Percentiles rank a stretch among this genome's conserved stretches.
Conservation (phyloP, 495 filamentous ascomycete species). For the Penicillium salamii region DNA sequence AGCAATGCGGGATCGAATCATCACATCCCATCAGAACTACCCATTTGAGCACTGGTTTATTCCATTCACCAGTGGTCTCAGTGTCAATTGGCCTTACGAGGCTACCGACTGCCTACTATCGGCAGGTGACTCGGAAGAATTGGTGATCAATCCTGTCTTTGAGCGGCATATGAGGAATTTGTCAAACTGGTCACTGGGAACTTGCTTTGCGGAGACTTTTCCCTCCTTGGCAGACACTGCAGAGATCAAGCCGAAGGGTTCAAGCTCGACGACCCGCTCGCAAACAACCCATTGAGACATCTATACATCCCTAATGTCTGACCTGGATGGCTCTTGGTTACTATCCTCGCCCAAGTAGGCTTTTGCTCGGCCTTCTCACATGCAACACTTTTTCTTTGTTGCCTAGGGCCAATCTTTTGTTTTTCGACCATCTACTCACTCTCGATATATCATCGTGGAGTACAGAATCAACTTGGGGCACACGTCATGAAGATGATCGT, state of each 20-base stretch:
- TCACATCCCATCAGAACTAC: conserved; percentile 45
- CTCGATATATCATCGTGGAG: not conserved
- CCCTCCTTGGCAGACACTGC: conserved; percentile 57
- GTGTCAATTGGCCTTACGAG: conserved; percentile 77
- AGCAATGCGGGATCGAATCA: conserved; percentile 63
- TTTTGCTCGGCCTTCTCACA: conserved; percentile 5
- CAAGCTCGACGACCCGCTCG: not conserved
- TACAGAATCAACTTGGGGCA: not conserved
- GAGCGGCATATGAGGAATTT: conserved; percentile 66
- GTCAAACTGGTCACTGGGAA: conserved; percentile 75
- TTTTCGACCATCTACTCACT: too few species aligned
- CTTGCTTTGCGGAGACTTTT: conserved; percentile 60
- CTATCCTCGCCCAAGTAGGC: conserved; percentile 1
- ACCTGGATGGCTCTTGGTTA: too few species aligned
- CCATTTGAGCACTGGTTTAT: conserved; percentile 78
- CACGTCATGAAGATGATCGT: not conserved
- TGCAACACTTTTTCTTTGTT: not conserved
- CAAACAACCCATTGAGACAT: not conserved
- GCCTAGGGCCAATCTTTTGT: too few species aligned
- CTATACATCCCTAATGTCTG: not conserved
- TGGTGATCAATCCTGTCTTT: conserved; percentile 77
- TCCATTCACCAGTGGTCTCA: conserved; percentile 69
- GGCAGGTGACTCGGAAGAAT: conserved; percentile 53
- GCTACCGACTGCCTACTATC: conserved; percentile 57
- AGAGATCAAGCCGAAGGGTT: conserved; percentile 31